phyloP scores from a whole-genome alignment of 192 early-diverging fungal genomes.

The Backusella luteola region DNA sequence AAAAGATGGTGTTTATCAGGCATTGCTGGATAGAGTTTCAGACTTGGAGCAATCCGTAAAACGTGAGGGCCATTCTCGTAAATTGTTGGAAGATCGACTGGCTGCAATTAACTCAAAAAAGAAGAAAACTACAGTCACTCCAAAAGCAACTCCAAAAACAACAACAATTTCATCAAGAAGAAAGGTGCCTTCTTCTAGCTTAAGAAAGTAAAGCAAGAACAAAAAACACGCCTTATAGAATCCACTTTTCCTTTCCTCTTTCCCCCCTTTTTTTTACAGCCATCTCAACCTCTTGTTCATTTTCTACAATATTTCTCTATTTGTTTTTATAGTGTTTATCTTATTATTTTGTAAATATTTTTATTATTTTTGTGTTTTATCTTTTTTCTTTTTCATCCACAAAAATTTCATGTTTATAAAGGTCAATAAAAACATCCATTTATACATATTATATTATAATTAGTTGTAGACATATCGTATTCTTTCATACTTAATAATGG shows the following conservation, averaged over 20 bases:
- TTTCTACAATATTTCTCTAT: not conserved
- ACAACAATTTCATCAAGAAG: not conserved
- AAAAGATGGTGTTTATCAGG: not conserved
- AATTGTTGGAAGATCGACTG: slow-evolving; percentile 9
- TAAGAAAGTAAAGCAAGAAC: not conserved
- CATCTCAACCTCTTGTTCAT: not conserved
- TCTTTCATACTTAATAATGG: not conserved
- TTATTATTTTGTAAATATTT: slow-evolving; percentile 1
- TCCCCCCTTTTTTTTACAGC: not conserved
- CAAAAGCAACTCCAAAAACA: not conserved
- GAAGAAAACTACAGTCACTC: not conserved
- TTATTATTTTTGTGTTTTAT: not conserved
- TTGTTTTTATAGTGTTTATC: slow-evolving; percentile 5
- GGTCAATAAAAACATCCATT: not conserved
- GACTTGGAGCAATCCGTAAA: slow-evolving; percentile 12
- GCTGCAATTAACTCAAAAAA: not conserved
- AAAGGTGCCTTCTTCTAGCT: not conserved
- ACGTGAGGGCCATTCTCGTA: slow-evolving; percentile 14
- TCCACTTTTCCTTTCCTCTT: not conserved
- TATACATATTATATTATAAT: not conserved
- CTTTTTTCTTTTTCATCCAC: not conserved
- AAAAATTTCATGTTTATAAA: not conserved
- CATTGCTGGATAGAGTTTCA: not conserved
- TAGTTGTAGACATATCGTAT: not conserved
- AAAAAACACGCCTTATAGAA: slow-evolving; percentile 1